Conservation (phyloP, 345 rosid genomes). For the Camelina laxa region DNA sequence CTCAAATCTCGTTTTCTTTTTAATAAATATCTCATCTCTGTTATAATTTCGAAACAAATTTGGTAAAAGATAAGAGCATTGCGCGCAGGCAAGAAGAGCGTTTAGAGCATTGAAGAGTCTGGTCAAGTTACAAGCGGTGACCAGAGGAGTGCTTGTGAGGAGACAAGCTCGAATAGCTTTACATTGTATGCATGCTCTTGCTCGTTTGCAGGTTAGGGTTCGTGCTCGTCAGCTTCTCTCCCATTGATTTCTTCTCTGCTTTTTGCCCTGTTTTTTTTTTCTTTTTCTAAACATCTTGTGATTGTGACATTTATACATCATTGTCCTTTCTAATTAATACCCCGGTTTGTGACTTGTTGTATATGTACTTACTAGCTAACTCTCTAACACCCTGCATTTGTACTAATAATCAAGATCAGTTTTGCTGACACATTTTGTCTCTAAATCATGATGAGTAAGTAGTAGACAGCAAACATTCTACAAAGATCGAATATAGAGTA, state of each 20-base stretch:
- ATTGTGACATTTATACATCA: slow-evolving; percentile 37
- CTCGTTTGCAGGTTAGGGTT: slow-evolving; percentile 74
- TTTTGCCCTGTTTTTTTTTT: slow-evolving; percentile 7
- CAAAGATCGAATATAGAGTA: slow-evolving; percentile 20
- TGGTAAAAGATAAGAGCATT: background rate
- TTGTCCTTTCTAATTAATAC: slow-evolving; percentile 23
- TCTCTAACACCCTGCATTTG: slow-evolving; percentile 24
- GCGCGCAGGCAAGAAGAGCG: slow-evolving; percentile 70
- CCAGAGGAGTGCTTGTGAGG: slow-evolving; percentile 66
- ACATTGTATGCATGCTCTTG: slow-evolving; percentile 81
- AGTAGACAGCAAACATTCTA: background rate
- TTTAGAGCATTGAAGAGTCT: slow-evolving; percentile 77
- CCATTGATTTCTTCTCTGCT: slow-evolving; percentile 4
- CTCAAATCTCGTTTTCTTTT: background rate
- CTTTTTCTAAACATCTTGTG: background rate
- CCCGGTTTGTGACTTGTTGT: slow-evolving; percentile 29
- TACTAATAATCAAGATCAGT: slow-evolving; percentile 26
- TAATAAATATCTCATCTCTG: background rate
- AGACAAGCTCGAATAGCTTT: slow-evolving; percentile 67
- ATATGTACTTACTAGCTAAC: slow-evolving; percentile 32
- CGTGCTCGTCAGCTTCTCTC: slow-evolving; percentile 74
- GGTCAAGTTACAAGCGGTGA: slow-evolving; percentile 83
- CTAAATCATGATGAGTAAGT: slow-evolving; percentile 1
- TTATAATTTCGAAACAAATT: background rate
- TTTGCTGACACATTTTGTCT: slow-evolving; percentile 13